Evolutionary conservation across 2,329 filamentous ascomycete species (phyloP), one percentile per base, ranked within the genome.

Genomic region (Metarhizium album): DNA sequence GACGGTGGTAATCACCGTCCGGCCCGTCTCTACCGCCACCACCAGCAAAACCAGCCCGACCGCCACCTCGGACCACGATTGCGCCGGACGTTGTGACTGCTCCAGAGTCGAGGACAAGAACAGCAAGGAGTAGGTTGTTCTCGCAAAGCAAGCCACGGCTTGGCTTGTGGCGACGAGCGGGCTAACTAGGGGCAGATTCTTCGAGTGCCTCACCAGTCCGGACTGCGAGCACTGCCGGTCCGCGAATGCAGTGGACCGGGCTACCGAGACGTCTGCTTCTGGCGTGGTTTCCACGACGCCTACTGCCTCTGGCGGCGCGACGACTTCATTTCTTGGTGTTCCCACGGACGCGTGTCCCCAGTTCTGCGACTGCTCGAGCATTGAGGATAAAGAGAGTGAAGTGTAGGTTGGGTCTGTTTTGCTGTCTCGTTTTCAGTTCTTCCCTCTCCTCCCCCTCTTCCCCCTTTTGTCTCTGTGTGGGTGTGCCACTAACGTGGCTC

Each of bases 201-300:
- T 67, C 13, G 64, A 67, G 29, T 69, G 67, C 51, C 50, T 67
- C 11, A 64, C 63, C n/a, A 63, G 67, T 6, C 58, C 60, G 3
- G 53, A 56, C 8, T 69, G 66, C 35, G 60, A 63, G 45, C 53
- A 22, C 48, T 63, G 43, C 59, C 40, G 6, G 5, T 43, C 40
- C 22, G 16, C 40, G 13, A 43, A 16, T 11, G 40, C 22, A 43
- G 22, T 3, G 20, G 40, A 6, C 9, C 13, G 14, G 13, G 40
- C 22, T 23, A 14, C 40, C 7, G 22, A 23, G 7, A 43, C 40
- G 18, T 14, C 22, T 14, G 40, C 22, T 5, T 23, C 40, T 2
- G 24, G 22, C 40, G 13, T 24, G 20, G 16, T 43, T 18, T 20
- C 38, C 20, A 43, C 6, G 40, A 43, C 29, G 33, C 11, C 11